Evolutionary conservation across 495 filamentous ascomycete genomes (phyloP).

Genomic region (Staphylotrichum tortipilum): DNA sequence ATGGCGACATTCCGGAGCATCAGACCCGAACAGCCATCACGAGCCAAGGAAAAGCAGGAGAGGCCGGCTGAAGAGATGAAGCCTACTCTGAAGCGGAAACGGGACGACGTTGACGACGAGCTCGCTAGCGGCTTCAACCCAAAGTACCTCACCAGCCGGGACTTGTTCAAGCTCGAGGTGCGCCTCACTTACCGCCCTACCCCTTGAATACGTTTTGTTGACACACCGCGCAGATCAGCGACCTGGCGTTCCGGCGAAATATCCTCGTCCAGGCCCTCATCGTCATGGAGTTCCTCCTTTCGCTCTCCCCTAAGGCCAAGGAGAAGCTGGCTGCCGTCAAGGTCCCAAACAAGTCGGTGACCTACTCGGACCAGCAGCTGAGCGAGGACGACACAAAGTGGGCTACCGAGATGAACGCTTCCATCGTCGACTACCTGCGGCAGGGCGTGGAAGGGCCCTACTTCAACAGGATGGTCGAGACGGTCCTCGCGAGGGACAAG

Average conservation of each 20-base stretch:
- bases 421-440: slow-evolving; percentile 72
- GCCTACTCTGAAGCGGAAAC: slow-evolving; percentile 65
- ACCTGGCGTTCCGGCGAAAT: slow-evolving; percentile 86
- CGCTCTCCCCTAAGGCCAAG: slow-evolving; percentile 74
- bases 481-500: slow-evolving; percentile 86
- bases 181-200: slow-evolving; percentile 7
- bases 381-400: slow-evolving; percentile 80
- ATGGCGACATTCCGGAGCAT: slow-evolving; percentile 70
- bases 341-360: slow-evolving; percentile 69
- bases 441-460: slow-evolving; percentile 68
- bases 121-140: slow-evolving; percentile 80
- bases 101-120: slow-evolving; percentile 49
- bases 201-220: background rate
- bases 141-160: slow-evolving; percentile 90
- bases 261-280: slow-evolving; percentile 92
- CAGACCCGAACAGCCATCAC: slow-evolving; percentile 53
- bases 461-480: slow-evolving; percentile 94
- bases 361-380: slow-evolving; percentile 64
- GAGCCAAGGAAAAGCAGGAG: slow-evolving; percentile 24
- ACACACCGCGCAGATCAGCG: slow-evolving; percentile 57
- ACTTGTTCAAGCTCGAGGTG: slow-evolving; percentile 92
- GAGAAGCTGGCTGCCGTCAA: slow-evolving; percentile 61
- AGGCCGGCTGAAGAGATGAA: slow-evolving; percentile 53
- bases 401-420: slow-evolving; percentile 60
- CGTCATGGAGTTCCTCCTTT: slow-evolving; percentile 83